A percentile compares a stretch with the other conserved stretches of the same genome.
phyloP scores from a whole-genome alignment of 1,284 basidiomycete genomes.

The Paramarasmius palmivorus region DNA sequence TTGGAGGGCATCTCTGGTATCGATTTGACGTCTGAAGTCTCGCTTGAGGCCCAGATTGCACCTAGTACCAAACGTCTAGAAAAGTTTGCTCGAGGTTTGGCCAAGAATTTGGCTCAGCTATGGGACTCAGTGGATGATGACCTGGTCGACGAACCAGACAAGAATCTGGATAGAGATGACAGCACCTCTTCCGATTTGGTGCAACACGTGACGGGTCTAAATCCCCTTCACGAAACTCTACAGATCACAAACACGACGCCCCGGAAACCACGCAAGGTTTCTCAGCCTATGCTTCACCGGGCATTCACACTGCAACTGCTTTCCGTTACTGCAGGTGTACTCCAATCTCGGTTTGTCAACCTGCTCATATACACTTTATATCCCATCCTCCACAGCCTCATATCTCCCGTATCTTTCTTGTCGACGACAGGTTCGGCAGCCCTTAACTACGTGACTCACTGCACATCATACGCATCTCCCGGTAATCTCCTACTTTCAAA shows the following conservation, averaged over 20 bases:
- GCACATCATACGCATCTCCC: conserved; percentile 80
- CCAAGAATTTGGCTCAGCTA: conserved; percentile 63
- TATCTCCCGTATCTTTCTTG: conserved; percentile 67
- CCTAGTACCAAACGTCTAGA: conserved; percentile 50
- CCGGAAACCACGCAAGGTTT: conserved; percentile 19
- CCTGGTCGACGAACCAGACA: conserved; percentile 20
- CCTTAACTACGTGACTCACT: conserved; percentile 65
- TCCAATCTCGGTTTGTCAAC: conserved; percentile 65
- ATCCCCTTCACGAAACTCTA: conserved; percentile 42
- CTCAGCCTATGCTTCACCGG: conserved; percentile 56
- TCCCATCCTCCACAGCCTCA: conserved; percentile 79
- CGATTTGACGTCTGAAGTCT: conserved; percentile 33
- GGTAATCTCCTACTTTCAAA: conserved; percentile 87
- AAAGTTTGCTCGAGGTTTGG: conserved; percentile 65
- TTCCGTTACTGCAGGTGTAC: conserved; percentile 64
- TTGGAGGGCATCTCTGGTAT: conserved; percentile 69
- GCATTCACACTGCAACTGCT: conserved; percentile 73
- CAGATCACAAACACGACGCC: conserved; percentile 33
- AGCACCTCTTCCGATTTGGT: conserved; percentile 32
- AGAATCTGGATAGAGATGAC: conserved; percentile 25
- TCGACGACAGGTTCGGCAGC: conserved; percentile 72
- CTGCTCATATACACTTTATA: conserved; percentile 83
- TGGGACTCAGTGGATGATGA: conserved; percentile 57
- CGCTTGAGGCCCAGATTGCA: conserved; percentile 19
- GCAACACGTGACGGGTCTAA: conserved; percentile 58